A percentile compares a stretch with the other conserved stretches of the same genome.
phyloP scores from a whole-genome alignment of 208 protist species.

The Crithidia bombi region DNA sequence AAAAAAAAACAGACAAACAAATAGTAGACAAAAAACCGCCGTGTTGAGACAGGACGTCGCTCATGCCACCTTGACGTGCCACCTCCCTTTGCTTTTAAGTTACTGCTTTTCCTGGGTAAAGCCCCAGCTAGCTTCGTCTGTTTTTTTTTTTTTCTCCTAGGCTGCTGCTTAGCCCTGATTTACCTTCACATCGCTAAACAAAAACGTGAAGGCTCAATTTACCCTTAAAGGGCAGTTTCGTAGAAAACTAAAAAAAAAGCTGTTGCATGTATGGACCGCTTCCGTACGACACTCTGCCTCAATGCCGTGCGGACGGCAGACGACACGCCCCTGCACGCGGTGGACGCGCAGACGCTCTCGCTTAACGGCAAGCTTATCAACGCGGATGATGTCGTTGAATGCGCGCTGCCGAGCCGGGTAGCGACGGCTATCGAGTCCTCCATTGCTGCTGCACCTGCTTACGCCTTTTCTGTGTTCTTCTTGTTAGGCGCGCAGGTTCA shows the following conservation, averaged over 20 bases:
- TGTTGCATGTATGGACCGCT: conserved; percentile 39
- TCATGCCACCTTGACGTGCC: background rate
- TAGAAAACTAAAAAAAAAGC: background rate
- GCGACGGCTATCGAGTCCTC: conserved; percentile 34
- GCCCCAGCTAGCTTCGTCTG: no score
- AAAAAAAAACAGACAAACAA: no score
- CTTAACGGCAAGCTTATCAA: conserved; percentile 23
- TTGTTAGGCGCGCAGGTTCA: conserved; percentile 37
- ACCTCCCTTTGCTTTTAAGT: background rate
- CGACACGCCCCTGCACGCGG: conserved; percentile 21
- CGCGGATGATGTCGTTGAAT: conserved; percentile 46
- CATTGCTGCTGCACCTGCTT: conserved; percentile 36
- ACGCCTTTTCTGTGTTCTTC: conserved; percentile 45
- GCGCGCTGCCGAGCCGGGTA: conserved; percentile 53
- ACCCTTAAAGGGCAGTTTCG: no score
- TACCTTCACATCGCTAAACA: no score
- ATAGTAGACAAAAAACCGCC: no score
- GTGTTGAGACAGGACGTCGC: no score
- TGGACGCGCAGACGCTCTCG: conserved; percentile 29
- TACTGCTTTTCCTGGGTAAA: no score
- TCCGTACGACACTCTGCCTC: conserved; percentile 54
- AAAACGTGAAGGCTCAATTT: no score
- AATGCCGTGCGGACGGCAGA: conserved; percentile 36
- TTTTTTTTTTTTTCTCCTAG: no score
- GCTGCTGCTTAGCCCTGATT: no score